phyloP scores from a whole-genome alignment of 2,329 filamentous ascomycete genomes.

The Dothiorella sarmentorum region DNA sequence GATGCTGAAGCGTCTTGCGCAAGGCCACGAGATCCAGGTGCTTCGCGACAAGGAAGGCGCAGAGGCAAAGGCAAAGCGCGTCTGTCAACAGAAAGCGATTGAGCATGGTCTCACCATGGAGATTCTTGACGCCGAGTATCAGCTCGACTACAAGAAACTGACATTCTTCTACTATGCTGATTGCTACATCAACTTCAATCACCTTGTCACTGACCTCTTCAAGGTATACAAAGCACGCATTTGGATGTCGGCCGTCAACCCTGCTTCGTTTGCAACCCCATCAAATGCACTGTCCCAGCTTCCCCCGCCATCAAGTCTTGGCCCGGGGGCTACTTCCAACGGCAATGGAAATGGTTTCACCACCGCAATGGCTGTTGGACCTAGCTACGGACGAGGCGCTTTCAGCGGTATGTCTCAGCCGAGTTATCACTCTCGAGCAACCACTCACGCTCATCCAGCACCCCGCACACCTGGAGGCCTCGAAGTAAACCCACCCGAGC shows the following conservation, averaged over 20 bases:
- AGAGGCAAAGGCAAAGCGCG: conserved; percentile 93
- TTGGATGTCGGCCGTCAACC: conserved; percentile 99
- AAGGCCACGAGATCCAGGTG: conserved; percentile 82
- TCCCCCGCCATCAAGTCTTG: conserved; percentile 36
- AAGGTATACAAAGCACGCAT: conserved; percentile 99
- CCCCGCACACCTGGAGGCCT: conserved; percentile 11
- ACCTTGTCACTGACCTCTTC: conserved; percentile 93
- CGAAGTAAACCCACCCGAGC: not conserved
- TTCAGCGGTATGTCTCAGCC: conserved; percentile 12
- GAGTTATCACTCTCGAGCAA: not conserved
- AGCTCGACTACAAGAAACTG: conserved; percentile 98
- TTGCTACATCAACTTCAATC: conserved; percentile 98
- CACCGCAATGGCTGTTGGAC: conserved; percentile 5
- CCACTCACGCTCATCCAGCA: not conserved
- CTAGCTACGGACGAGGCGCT: conserved; percentile 10
- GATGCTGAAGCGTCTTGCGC: conserved; percentile 91
- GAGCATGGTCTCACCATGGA: conserved; percentile 97
- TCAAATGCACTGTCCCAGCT: conserved; percentile 29
- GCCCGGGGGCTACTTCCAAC: conserved; percentile 35
- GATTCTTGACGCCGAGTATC: conserved; percentile 96
- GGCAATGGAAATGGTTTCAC: conserved; percentile 17
- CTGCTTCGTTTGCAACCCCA: conserved; percentile 68
- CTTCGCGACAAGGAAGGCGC: conserved; percentile 95
- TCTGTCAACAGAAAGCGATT: conserved; percentile 93
- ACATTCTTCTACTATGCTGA: conserved; percentile 99